Base-by-base conservation (phyloP, 192 early-diverging fungal genomes). In the Phlyctochytrium planicorne region DNA sequence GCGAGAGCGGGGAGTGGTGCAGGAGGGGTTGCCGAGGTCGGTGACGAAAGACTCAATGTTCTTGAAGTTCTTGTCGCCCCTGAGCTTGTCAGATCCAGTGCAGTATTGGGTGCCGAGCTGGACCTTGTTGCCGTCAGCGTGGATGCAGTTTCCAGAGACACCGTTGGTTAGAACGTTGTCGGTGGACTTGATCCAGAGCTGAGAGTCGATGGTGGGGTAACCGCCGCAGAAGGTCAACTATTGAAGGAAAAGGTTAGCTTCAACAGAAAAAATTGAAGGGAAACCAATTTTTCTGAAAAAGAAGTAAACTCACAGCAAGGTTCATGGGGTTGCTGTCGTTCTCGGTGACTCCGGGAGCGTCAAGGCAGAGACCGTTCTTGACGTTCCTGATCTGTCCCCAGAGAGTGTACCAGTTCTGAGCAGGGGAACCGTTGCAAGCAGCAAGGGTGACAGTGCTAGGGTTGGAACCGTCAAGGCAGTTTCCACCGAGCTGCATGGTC, bases 301-400 rank as follows among this genome's bases (percentile, higher is more conserved):
- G n/a, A 50, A 50, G n/a, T 50, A n/a, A 10, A 50, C 40, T 50
- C n/a, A 50, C 40, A 10, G 30, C 12, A n/a, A 67, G 29, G 1
- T 24, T 6, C 52, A 23, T n/a, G 16, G 37, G 17, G 34, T 10
- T 62, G n/a, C 32, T 30, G 36, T 40, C 67, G 35, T 63, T 34
- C 10, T 56, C 4, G 10, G 23, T 40, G 16, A 37, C 59, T 24
- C 16, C 32, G 16, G 60, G 59, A 1, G 61, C 60, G 50, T 63
- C 52, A 17, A 70, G 47, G 32, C 68, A 70, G 50, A 70, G 61
- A 12, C 68, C 68, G 34, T 62, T 70, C 24, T 33, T 50, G 34
- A 70, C 68, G 30, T 70, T 70, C 12, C 52, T n/a, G 24, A 70
- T 70, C 34, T 63, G 60, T 17, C 68, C 68, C 36, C 56, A 70